Evolutionary conservation across 345 rosid genomes (phyloP).

Genomic region (Heritiera fomes): DNA sequence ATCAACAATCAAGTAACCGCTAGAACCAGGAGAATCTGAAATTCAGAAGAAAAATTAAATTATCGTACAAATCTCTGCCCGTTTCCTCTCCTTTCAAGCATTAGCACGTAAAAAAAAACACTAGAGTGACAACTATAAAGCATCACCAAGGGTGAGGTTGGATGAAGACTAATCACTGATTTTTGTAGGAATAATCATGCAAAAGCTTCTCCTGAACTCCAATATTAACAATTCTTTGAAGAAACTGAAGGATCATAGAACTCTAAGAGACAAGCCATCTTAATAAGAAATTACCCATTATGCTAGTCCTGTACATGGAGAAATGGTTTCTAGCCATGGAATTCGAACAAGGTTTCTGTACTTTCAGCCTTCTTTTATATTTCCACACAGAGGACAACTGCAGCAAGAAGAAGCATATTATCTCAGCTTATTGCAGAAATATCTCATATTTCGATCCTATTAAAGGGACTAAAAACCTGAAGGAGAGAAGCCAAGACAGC

Average conservation of each 20-base stretch:
- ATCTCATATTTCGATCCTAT: neutral
- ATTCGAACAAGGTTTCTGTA: slow-evolving; percentile 71
- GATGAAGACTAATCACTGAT: neutral
- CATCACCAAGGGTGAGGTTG: neutral
- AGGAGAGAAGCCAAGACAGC: slow-evolving; percentile 9
- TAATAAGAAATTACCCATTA: slow-evolving; percentile 4
- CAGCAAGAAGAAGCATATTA: slow-evolving; percentile 18
- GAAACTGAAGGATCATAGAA: neutral
- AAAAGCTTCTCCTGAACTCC: neutral
- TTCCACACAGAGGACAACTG: slow-evolving; percentile 82
- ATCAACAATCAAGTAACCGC: slow-evolving; percentile 74
- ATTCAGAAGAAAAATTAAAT: slow-evolving; percentile 25
- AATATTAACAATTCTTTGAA: neutral
- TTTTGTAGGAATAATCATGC: neutral
- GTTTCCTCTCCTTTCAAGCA: slow-evolving; percentile 7
- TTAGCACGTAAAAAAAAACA: slow-evolving; percentile 17
- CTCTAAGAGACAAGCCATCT: slow-evolving; percentile 2
- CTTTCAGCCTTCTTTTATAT: slow-evolving; percentile 61
- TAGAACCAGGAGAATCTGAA: slow-evolving; percentile 51
- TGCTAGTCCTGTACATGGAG: slow-evolving; percentile 44
- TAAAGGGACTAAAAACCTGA: slow-evolving; percentile 4
- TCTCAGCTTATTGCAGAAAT: neutral
- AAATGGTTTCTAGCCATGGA: slow-evolving; percentile 42
- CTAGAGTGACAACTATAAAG: neutral
- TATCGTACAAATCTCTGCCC: neutral